Percentiles rank a stretch among this genome's conserved stretches.
Evolutionary conservation across 495 filamentous ascomycete genomes (phyloP).

Genomic region (Podospora comata): DNA sequence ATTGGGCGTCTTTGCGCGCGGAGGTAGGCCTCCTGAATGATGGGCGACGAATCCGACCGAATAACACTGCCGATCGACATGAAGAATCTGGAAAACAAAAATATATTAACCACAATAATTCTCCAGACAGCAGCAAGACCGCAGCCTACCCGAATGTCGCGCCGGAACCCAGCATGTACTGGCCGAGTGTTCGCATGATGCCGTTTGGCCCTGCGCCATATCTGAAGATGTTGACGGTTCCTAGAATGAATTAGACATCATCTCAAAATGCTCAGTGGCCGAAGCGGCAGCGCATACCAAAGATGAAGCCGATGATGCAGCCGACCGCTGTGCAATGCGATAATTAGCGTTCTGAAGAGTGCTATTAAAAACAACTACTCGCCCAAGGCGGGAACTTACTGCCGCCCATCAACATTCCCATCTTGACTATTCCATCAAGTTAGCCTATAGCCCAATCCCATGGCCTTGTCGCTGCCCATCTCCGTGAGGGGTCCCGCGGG

Average conservation of each 20-base stretch:
- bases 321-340: constrained; percentile 66
- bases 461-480: background rate
- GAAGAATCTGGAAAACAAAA: constrained; percentile 67
- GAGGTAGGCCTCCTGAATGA: constrained; percentile 59
- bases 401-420: constrained; percentile 96
- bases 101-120: background rate
- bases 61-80: constrained; percentile 98
- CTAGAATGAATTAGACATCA: constrained; percentile 46
- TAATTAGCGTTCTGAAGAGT: background rate
- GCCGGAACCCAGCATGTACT: constrained; percentile 96
- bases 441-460: constrained; percentile 22
- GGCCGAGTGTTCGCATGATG: constrained; percentile 85
- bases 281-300: constrained; percentile 55
- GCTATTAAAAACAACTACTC: background rate
- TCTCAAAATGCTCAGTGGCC: background rate
- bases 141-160: constrained; percentile 85
- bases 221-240: constrained; percentile 88
- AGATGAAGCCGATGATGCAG: constrained; percentile 94
- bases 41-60: constrained; percentile 70
- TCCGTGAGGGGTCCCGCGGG: background rate
- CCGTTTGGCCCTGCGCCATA: constrained; percentile 92
- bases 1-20: constrained; percentile 58
- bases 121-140: constrained; percentile 4
- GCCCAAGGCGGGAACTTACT: constrained; percentile 56
- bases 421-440: constrained; percentile 68